Base-by-base conservation (phyloP, 192 early-diverging fungal genomes). In the Coemansia sp. region DNA sequence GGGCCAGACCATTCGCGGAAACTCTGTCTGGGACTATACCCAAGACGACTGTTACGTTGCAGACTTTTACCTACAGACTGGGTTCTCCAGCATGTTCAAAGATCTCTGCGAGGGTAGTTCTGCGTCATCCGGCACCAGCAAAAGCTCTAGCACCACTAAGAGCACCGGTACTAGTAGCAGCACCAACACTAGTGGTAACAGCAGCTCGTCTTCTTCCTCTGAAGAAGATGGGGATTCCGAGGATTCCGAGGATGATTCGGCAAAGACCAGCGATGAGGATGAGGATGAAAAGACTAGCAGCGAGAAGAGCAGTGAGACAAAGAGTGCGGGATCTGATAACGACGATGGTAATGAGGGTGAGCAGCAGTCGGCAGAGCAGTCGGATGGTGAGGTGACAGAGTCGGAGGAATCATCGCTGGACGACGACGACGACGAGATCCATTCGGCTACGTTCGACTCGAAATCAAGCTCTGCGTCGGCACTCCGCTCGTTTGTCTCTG, bases 1-100 rank as follows among this genome's bases (percentile, higher is more conserved):
- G 3, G 84, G 84, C 15, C 51, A 81, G 54, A 36, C n/a, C 6
- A 41, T 77, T 32, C 55, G 38, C 36, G 80, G 76, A 58, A 66
- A 68, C 2, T 63, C 53, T 15, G 60, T 85, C 36, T 85, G 79
- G 84, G 84, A 83, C 39, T 64, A 51, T 48, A 85, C 84, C 1
- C 79, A 39, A 6, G 84, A 85, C 35, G 73, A 71, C 59, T 85
- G 84, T 68, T 85, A 82, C 32, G 71, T 81, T 9, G 51, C 73
- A 0, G 84, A 85, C 66, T 85, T 79, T 59, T 85, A 85, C 55
- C 53, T 85, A 34, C 60, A 54, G 38, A 81, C 79, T 1, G 79
- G 79, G 0, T 66, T 60, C 43, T 71, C 66, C 2, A 15, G 41
- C 0, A 69, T 72, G 7, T 80, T 80, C 32, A 75, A 54, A 51